phyloP scores from a whole-genome alignment of 164 flowering plant genomes.

The Stephania cephalantha region DNA sequence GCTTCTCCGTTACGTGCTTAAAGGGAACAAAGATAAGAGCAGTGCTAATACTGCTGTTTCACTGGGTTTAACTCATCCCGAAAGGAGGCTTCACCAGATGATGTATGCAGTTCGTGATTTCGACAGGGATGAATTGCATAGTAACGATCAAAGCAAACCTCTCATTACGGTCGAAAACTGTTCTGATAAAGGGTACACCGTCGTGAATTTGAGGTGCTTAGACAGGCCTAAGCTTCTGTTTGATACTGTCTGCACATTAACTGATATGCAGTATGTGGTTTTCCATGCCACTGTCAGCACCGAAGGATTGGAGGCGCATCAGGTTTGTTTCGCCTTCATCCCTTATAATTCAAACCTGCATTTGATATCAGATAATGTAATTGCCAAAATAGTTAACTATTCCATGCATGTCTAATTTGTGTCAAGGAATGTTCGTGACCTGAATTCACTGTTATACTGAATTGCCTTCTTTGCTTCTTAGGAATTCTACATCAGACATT shows the following conservation, averaged over 20 bases:
- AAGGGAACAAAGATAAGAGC: constrained; percentile 53
- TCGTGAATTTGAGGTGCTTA: constrained; percentile 61
- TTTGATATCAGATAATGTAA: not conserved
- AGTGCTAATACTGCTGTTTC: constrained; percentile 75
- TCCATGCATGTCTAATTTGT: not conserved
- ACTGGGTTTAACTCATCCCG: constrained; percentile 58
- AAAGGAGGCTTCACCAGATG: constrained; percentile 89
- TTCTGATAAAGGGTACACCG: constrained; percentile 68
- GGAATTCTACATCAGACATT: constrained; percentile 89
- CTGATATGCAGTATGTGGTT: constrained; percentile 92
- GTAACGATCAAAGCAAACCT: constrained; percentile 38
- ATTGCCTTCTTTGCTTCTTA: constrained; percentile 12
- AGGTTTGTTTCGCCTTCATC: constrained; percentile 42
- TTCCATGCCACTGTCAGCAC: constrained; percentile 77
- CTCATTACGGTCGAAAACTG: constrained; percentile 62
- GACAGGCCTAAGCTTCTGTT: constrained; percentile 89
- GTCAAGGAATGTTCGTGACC: not conserved
- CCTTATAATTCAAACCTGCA: not conserved
- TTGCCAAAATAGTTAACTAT: not conserved
- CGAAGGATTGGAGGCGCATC: constrained; percentile 79
- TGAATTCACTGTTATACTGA: not conserved
- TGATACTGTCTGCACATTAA: constrained; percentile 87
- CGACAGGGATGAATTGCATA: constrained; percentile 30
- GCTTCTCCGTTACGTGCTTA: constrained; percentile 63
- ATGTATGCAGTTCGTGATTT: constrained; percentile 94